These are phyloP conservation scores for Plasmodium fragile DNA, from an alignment of 169 alveolate species.

Conservation along the genomic window DNA sequence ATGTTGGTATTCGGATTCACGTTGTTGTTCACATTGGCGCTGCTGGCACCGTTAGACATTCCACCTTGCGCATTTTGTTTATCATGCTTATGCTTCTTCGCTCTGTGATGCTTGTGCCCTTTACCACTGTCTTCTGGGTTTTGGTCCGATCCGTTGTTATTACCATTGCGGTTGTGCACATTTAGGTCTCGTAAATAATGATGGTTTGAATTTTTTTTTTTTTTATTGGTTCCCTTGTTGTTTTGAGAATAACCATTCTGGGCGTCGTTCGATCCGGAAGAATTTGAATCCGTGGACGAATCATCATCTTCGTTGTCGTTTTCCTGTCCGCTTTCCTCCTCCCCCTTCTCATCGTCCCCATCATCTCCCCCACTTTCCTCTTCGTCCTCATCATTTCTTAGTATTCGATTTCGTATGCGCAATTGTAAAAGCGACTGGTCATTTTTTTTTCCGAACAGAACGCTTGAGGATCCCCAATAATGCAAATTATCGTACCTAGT, in stretches of 20 bases:
- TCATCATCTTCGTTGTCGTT: background rate
- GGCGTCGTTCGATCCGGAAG: background rate
- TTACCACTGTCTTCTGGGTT: background rate
- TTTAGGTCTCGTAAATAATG: background rate
- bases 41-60: conserved; percentile 17
- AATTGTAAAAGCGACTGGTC: conserved; percentile 23
- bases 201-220: background rate
- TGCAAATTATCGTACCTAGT: background rate
- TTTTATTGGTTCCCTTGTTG: background rate
- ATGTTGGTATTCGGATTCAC: background rate
- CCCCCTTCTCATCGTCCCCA: background rate
- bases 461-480: background rate
- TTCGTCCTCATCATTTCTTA: conserved; percentile 13
- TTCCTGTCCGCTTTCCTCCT: conserved; percentile 1
- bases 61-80: conserved; percentile 25
- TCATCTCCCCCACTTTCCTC: conserved; percentile 18
- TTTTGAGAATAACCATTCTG: background rate
- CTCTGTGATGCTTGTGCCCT: background rate
- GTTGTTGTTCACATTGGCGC: background rate
- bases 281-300: background rate
- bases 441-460: conserved; percentile 11
- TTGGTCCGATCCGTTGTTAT: background rate
- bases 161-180: conserved; percentile 4
- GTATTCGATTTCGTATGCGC: background rate
- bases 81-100: conserved; percentile 24